Evolutionary conservation across 2,329 filamentous ascomycete species (phyloP), one percentile per base, ranked within the genome.

Genomic region (Fusarium nygamai): DNA sequence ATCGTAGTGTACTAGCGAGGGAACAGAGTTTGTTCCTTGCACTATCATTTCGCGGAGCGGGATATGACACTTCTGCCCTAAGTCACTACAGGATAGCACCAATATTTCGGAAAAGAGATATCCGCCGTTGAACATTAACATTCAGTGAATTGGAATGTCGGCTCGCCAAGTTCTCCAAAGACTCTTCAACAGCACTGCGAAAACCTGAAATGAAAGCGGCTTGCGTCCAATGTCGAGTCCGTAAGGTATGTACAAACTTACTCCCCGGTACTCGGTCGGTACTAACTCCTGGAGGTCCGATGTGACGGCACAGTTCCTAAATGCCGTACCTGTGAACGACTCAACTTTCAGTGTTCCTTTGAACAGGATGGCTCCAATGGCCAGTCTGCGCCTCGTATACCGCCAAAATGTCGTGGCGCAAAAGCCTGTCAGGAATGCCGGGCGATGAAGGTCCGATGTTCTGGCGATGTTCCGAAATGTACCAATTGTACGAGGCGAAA

Each of bases 221-320:
- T 24, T 79, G 77, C 53, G 77, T 79, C 51, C 77, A 79, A 29
- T 79, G 77, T 67, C 76, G 77, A 54, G 77, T 79, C 47, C 77
- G 77, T 61, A 79, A 79, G 77, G 77, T 79, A 74, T 47, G 59
- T 44, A 59, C 20, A 43, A 22, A 41, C 31, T 19, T 22, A 17
- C 20, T 27, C 59, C 46, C 41, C 76, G 75, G 76, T 51, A 68
- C 61, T 78, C 76, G 75, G 73, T 67, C 71, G 51, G 67, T 69
- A 66, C 74, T 78, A 59, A 78, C 75, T 71, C 74, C 71, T 69
- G 72, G 57, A 79, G 77, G 77, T 79, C 73, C 77, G 77, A 76
- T 79, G 77, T 58, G 77, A 79, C 50, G 77, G 77, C 31, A 67
- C 70, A 54, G 71, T 77, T 9, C 77, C 77, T 53, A 64, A 71